Percentiles rank a stretch among this genome's conserved stretches.
Evolutionary conservation across 78 protist species (phyloP).

Genomic region (Neovahlkampfia damariscottae): DNA sequence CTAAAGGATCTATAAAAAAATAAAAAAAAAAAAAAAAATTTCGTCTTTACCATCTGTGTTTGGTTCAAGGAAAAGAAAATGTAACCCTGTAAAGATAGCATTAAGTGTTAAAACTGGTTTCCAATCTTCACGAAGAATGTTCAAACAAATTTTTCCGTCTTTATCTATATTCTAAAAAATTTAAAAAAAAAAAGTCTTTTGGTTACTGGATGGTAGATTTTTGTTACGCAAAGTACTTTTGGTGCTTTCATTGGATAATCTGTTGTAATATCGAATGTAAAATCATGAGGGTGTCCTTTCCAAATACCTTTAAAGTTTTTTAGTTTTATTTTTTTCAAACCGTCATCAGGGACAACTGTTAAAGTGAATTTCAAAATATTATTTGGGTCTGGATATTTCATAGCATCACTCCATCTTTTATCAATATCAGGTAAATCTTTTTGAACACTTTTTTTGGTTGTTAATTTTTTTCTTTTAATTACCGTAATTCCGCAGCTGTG

Average conservation of each 20-base stretch:
- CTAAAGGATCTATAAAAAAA: neutral
- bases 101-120: conserved; percentile 45
- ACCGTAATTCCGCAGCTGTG: too few species aligned
- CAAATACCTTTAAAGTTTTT: too few species aligned
- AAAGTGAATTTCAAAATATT: neutral
- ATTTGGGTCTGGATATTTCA: neutral
- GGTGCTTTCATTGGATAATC: conserved; percentile 1
- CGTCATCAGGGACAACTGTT: neutral
- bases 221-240: neutral
- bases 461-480: too few species aligned
- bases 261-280: neutral
- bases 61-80: conserved; percentile 34
- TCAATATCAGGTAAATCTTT: neutral
- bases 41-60: conserved; percentile 23
- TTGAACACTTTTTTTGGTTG: neutral
- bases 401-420: neutral
- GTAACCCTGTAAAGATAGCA: conserved; percentile 43
- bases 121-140: conserved; percentile 69
- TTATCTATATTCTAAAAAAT: conserved; percentile 54
- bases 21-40: too few species aligned
- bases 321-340: too few species aligned
- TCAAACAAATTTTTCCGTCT: conserved; percentile 59
- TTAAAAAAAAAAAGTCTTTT: too few species aligned
- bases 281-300: neutral
- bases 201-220: conserved; percentile 49